Evolutionary conservation across 2,329 filamentous ascomycete species (phyloP).

Genomic region (Madurella fahalii): DNA sequence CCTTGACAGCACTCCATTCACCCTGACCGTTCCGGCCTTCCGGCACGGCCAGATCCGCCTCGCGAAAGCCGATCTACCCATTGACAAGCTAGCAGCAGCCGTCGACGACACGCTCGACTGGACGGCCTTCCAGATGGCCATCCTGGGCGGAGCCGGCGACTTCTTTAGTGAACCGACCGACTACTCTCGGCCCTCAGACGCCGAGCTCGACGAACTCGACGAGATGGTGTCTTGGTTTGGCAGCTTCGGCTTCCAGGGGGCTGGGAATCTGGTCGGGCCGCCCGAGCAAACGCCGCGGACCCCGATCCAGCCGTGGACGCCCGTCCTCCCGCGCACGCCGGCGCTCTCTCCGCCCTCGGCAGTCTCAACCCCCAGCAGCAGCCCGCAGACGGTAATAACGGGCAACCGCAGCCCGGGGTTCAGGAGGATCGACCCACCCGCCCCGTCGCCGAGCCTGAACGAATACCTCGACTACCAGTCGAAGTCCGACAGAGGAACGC

Average conservation of each 20-base stretch:
- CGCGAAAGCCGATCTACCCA: constrained; percentile 39
- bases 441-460: constrained; percentile 14
- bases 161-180: constrained; percentile 43
- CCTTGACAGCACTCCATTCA: constrained; percentile 46
- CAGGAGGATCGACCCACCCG: constrained; percentile 24
- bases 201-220: constrained; percentile 44
- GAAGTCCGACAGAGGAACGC: neutral
- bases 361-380: constrained; percentile 16
- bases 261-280: constrained; percentile 36
- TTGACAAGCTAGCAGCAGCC: constrained; percentile 31
- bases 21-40: constrained; percentile 46
- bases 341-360: constrained; percentile 11
- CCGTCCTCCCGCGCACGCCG: constrained; percentile 8
- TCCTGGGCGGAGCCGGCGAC: constrained; percentile 54
- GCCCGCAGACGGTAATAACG: constrained; percentile 21
- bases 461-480: neutral
- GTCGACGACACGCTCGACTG: constrained; percentile 55
- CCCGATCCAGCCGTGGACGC: constrained; percentile 5
- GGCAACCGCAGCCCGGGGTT: constrained; percentile 11
- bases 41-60: constrained; percentile 55
- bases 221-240: constrained; percentile 50
- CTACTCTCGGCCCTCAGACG: constrained; percentile 32
- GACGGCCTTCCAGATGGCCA: constrained; percentile 63
- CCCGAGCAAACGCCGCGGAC: constrained; percentile 6
- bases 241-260: constrained; percentile 44